These are phyloP conservation scores for Calocybe cyanea DNA, from an alignment of 768 basidiomycete species.

Conservation along the genomic window DNA sequence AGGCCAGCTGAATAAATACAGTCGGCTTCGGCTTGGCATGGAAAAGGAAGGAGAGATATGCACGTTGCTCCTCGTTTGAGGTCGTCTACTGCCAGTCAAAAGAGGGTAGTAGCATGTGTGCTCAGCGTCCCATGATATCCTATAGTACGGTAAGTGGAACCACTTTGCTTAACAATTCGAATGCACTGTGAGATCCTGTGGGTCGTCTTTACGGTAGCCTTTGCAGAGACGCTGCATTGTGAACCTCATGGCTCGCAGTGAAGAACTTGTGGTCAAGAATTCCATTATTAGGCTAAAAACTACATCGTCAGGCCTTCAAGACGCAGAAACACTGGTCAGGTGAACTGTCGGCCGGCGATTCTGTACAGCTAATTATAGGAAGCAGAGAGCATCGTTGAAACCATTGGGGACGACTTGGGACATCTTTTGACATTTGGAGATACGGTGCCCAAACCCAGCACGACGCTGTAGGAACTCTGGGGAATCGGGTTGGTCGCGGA, in stretches of 20 bases:
- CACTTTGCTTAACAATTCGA: conserved; percentile 1
- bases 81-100: conserved; percentile 2
- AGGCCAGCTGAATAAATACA: conserved; percentile 11
- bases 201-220: background rate
- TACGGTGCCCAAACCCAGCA: no score
- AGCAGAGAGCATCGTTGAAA: no score
- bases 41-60: background rate
- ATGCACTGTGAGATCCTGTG: conserved; percentile 4
- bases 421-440: no score
- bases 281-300: conserved; percentile 6
- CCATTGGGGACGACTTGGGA: no score
- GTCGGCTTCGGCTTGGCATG: conserved; percentile 3
- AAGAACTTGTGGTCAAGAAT: background rate
- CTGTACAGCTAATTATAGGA: no score
- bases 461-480: no score
- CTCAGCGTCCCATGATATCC: conserved; percentile 13
- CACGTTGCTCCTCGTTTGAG: background rate
- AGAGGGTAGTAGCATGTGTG: conserved; percentile 11
- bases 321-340: conserved; percentile 5
- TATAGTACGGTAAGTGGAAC: background rate
- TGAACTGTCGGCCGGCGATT: conserved; percentile 2
- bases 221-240: background rate
- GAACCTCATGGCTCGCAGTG: conserved; percentile 2
- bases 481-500: no score
- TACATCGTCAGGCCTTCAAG: background rate